Base-by-base conservation (phyloP, 2,329 filamentous ascomycete species). In the Ascochyta fabae region DNA sequence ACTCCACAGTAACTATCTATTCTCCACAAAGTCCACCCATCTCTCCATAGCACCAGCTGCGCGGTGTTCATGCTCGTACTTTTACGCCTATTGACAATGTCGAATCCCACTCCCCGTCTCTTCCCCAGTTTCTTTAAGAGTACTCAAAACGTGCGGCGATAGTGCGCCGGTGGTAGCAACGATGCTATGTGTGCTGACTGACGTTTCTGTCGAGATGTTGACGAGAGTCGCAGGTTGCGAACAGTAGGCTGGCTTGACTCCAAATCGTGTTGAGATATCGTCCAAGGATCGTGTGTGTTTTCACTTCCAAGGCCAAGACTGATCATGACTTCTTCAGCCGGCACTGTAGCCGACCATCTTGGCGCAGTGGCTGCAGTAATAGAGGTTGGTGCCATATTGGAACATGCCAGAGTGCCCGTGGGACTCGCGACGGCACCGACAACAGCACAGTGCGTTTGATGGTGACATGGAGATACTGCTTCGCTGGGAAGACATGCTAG, bases 351-450 rank as follows among this genome's bases (percentile, higher is more conserved):
- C 75, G 4, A 72, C 71, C 65, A 78, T 73, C 48, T 58, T 67
- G 48, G 75, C 75, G 55, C 75, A 78, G 60, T 76, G 75, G 42
- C 50, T 66, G 64, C 75, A 78, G 64, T 78, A 78, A 65, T 75
- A 77, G 29, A 71, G 65, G 57, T 77, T 77, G 49, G 72, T 71
- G 48, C 73, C 73, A 52, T 74, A 74, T 24, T 69, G 65, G 60
- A 76, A 67, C 72, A 77, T 75, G 58, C 65, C 61, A 39, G 47
- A 55, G 15, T 31, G 43, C 15, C 62, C 57, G 31, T 63, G 59
- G 23, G 64, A 70, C 35, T 67, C 66, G 41, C 72, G 70, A 35
- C 71, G 72, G 58, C 73, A 76, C n/a, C 73, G 71, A 27, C 65
- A 69, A 62, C 72, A 76, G 45, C 66, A 71, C 15, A 69, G 56